Conservation (phyloP, 2,329 filamentous ascomycete genomes). For the Berkeleyomyces rouxiae region DNA sequence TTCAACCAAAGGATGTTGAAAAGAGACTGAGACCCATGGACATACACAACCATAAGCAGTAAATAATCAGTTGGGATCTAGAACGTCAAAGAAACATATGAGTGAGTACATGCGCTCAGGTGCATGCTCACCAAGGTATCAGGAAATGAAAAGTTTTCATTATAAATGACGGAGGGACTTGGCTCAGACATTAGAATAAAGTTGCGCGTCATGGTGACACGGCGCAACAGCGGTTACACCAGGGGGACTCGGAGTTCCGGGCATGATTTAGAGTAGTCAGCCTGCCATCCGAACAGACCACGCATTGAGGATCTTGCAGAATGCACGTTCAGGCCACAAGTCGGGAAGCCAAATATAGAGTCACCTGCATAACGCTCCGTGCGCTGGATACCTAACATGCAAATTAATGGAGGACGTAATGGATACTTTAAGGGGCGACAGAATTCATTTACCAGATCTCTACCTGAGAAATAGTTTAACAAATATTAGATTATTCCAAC, state of each 20-base stretch:
- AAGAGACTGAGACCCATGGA: too few relatives aligned
- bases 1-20: too few relatives aligned
- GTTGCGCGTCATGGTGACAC: background rate
- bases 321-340: background rate
- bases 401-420: background rate
- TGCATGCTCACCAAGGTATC: too few relatives aligned
- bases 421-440: background rate
- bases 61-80: too few relatives aligned
- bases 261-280: background rate
- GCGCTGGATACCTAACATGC: background rate
- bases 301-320: too few relatives aligned
- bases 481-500: constrained; percentile 8
- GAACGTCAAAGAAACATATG: too few relatives aligned
- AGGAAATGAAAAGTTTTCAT: too few relatives aligned
- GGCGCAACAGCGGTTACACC: background rate
- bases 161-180: background rate
- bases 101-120: too few relatives aligned
- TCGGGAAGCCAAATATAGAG: background rate
- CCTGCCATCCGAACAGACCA: background rate
- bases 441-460: constrained; percentile 2
- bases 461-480: background rate
- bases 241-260: background rate
- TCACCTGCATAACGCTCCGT: background rate
- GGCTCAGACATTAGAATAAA: background rate
- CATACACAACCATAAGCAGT: too few relatives aligned